These are phyloP conservation scores for Flaveria ramosissima DNA, from an alignment of 129 eudicot genomes.

Conservation along the genomic window DNA sequence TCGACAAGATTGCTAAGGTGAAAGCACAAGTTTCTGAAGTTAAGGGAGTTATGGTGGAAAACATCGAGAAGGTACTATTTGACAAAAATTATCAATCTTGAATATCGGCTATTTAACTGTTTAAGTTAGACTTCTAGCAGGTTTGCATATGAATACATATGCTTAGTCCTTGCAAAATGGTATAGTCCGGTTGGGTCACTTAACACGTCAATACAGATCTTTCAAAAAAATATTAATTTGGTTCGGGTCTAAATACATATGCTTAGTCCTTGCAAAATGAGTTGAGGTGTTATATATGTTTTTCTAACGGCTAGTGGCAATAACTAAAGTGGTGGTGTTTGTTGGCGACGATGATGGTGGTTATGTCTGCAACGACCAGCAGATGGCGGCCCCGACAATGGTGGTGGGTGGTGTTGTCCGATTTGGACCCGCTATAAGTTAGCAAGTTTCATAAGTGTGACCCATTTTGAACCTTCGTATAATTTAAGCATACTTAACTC, in stretches of 20 bases:
- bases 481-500: background rate
- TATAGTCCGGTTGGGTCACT: background rate
- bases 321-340: too few species aligned
- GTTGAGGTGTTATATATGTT: too few species aligned
- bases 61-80: slow-evolving; percentile 64
- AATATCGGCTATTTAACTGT: background rate
- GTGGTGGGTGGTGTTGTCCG: background rate
- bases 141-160: background rate
- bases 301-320: background rate
- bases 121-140: background rate
- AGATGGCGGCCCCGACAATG: background rate
- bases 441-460: background rate
- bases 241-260: too few species aligned
- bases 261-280: background rate
- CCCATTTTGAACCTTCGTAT: background rate
- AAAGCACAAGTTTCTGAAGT: slow-evolving; percentile 74
- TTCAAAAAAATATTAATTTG: background rate
- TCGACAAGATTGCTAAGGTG: slow-evolving; percentile 60
- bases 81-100: background rate
- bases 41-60: slow-evolving; percentile 73
- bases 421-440: background rate
- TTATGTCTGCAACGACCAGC: too few species aligned
- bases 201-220: background rate
- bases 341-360: too few species aligned
- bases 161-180: background rate